Percentiles rank a stretch among this genome's conserved stretches.
Evolutionary conservation across 805 yeast genomes (phyloP).

Genomic region (Saccharomyces mikatae): DNA sequence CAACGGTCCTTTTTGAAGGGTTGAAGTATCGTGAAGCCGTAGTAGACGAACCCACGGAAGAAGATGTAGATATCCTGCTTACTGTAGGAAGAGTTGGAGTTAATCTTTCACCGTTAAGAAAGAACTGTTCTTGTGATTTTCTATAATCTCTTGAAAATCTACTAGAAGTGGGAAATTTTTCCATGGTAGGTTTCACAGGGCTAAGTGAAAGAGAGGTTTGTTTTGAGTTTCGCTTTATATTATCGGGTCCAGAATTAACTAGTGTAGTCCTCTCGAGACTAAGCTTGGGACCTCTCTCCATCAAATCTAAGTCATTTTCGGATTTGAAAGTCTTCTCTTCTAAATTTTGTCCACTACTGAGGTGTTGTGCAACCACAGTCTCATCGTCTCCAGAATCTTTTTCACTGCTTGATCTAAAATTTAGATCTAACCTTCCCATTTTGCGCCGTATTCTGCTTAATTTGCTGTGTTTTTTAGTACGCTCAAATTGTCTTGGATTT

Average conservation of each 20-base stretch:
- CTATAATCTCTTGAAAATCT: not conserved
- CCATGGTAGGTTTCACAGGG: slow-evolving; percentile 4
- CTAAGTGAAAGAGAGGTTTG: not conserved
- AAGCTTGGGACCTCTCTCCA: not conserved
- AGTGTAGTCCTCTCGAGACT: not conserved
- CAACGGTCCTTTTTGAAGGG: slow-evolving; percentile 6
- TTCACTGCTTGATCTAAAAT: slow-evolving; percentile 4
- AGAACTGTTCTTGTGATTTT: not conserved
- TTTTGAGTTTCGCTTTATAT: not conserved
- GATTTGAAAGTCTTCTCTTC: not conserved
- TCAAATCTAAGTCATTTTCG: not conserved
- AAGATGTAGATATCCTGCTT: slow-evolving; percentile 5
- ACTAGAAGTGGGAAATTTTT: not conserved
- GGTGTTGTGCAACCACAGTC: not conserved
- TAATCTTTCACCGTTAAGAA: not conserved
- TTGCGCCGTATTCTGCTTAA: slow-evolving; percentile 17
- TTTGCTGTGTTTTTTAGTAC: slow-evolving; percentile 8
- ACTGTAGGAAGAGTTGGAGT: not conserved
- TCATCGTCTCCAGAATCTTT: not conserved
- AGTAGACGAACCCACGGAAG: slow-evolving; percentile 2
- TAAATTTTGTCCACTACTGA: not conserved
- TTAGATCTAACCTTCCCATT: slow-evolving; percentile 19
- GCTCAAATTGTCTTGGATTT: not conserved
- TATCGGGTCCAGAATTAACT: not conserved
- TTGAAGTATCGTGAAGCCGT: slow-evolving; percentile 4